phyloP scores from a whole-genome alignment of 164 flowering plant genomes.

The Nymphaea thermarum region DNA sequence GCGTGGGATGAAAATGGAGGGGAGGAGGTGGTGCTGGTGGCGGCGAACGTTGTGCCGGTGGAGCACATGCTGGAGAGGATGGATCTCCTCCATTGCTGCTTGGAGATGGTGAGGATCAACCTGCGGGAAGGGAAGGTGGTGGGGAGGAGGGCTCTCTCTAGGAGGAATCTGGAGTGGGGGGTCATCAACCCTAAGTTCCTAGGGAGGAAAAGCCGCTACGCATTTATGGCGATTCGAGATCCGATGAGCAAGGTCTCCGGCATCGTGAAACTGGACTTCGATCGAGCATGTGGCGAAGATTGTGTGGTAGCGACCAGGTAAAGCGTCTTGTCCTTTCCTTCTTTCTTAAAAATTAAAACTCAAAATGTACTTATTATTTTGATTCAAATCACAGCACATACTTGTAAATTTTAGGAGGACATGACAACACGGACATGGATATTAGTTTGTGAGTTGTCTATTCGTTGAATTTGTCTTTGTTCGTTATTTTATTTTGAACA shows the following conservation, averaged over 20 bases:
- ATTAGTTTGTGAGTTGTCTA: too few relatives aligned
- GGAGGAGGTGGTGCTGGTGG: slow-evolving; percentile 41
- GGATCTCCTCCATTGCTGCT: slow-evolving; percentile 38
- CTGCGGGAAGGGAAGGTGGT: slow-evolving; percentile 24
- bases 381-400: too few relatives aligned
- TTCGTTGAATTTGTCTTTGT: too few relatives aligned
- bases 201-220: slow-evolving; percentile 42
- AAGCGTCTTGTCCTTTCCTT: too few relatives aligned
- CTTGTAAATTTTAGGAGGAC: too few relatives aligned
- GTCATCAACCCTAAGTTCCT: slow-evolving; percentile 17
- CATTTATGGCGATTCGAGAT: slow-evolving; percentile 19
- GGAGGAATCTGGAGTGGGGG: slow-evolving; percentile 30
- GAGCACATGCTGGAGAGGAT: slow-evolving; percentile 37
- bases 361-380: too few relatives aligned
- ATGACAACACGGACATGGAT: too few relatives aligned
- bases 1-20: slow-evolving; percentile 26
- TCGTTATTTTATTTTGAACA: too few relatives aligned
- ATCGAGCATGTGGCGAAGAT: slow-evolving; percentile 16
- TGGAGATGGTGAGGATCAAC: slow-evolving; percentile 27
- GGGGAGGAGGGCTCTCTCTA: slow-evolving; percentile 34
- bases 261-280: slow-evolving; percentile 41
- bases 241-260: slow-evolving; percentile 61
- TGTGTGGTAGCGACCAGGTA: slow-evolving; percentile 25
- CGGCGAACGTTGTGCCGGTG: slow-evolving; percentile 43
- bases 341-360: too few relatives aligned